Evolutionary conservation across 164 flowering plant genomes (phyloP).

Genomic region (Macadamia tetraphylla): DNA sequence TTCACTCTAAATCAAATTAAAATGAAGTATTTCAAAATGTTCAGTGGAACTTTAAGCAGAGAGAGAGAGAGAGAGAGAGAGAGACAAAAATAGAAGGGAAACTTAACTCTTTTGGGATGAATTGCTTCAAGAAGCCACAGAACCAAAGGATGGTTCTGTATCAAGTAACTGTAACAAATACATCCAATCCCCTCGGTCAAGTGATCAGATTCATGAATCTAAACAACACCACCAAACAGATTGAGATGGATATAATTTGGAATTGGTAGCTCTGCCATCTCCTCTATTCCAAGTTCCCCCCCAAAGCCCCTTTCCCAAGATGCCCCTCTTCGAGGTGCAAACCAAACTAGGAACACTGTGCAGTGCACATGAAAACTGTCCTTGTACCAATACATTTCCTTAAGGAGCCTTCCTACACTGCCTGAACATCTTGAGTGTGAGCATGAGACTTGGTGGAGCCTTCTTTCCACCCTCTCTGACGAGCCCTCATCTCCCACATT

Average conservation of each 20-base stretch:
- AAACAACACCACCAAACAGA: no score
- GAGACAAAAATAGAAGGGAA: no score
- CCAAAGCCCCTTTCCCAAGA: neutral
- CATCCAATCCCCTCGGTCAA: neutral
- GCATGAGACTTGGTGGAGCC: neutral
- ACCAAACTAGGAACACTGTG: neutral
- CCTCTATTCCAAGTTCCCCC: neutral
- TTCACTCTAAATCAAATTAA: no score
- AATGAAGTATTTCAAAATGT: no score
- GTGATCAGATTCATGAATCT: neutral
- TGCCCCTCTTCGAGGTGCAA: neutral
- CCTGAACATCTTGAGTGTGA: neutral
- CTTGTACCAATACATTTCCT: neutral
- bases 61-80: no score
- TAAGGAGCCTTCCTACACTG: neutral
- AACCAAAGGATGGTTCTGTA: neutral
- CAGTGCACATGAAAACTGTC: neutral
- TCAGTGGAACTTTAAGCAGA: no score
- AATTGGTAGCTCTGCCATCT: no score
- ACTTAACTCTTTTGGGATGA: no score
- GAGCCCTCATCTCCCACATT: conserved; percentile 82
- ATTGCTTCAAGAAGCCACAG: neutral
- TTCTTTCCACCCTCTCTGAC: conserved; percentile 40
- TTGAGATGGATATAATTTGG: no score
- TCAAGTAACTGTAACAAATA: neutral